Evolutionary conservation across 2,329 filamentous ascomycete genomes (phyloP).

Genomic region (Elsinoe arachidis): DNA sequence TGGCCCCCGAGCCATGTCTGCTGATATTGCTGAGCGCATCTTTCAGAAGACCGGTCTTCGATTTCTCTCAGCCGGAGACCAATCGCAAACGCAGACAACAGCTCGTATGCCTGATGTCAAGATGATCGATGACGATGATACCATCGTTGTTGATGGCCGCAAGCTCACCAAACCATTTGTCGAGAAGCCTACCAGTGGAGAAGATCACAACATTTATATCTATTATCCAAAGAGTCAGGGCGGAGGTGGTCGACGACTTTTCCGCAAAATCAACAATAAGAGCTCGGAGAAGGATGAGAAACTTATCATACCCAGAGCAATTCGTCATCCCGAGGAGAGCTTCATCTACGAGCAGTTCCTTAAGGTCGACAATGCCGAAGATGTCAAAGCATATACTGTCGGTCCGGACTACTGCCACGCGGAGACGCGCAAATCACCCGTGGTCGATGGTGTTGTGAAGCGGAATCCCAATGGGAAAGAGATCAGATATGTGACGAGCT

Average conservation of each 20-base stretch:
- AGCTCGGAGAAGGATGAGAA: slow-evolving; percentile 87
- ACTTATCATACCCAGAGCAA: slow-evolving; percentile 66
- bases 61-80: slow-evolving; percentile 9
- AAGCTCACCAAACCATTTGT: slow-evolving; percentile 87
- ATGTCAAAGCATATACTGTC: slow-evolving; percentile 97
- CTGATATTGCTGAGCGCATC: slow-evolving; percentile 72
- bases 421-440: slow-evolving; percentile 92
- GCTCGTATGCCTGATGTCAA: slow-evolving; percentile 51
- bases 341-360: slow-evolving; percentile 98
- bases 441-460: slow-evolving; percentile 90
- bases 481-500: slow-evolving; percentile 82
- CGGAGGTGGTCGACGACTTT: slow-evolving; percentile 82
- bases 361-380: slow-evolving; percentile 91
- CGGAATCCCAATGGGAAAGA: slow-evolving; percentile 97
- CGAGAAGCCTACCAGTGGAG: slow-evolving; percentile 95
- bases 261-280: slow-evolving; percentile 97
- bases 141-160: slow-evolving; percentile 76
- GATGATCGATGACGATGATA: slow-evolving; percentile 82
- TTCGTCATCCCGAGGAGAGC: slow-evolving; percentile 71
- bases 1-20: slow-evolving; percentile 67
- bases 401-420: slow-evolving; percentile 89
- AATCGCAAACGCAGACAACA: slow-evolving; percentile 3
- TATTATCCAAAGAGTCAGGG: slow-evolving; percentile 85
- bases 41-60: slow-evolving; percentile 70
- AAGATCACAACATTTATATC: slow-evolving; percentile 98